phyloP scores from a whole-genome alignment of 495 filamentous ascomycete species.

The Tuber calosporum region DNA sequence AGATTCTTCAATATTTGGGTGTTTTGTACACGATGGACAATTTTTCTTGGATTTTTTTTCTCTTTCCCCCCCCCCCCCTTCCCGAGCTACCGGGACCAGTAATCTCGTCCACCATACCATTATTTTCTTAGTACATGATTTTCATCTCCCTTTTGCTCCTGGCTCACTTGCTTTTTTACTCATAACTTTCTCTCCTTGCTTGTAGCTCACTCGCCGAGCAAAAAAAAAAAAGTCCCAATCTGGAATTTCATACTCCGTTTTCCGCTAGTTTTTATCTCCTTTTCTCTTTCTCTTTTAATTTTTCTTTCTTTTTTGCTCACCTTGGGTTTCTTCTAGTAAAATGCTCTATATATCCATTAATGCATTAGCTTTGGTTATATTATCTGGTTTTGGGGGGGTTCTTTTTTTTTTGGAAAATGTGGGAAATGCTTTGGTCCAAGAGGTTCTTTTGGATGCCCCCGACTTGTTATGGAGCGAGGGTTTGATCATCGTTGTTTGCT shows the following conservation, averaged over 20 bases:
- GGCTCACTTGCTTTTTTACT: constrained; percentile 9
- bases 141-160: constrained; percentile 14
- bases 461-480: background rate
- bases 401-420: background rate
- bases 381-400: background rate
- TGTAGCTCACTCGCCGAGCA: background rate
- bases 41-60: constrained; percentile 5
- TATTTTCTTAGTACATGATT: constrained; percentile 25
- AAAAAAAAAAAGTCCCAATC: background rate
- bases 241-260: background rate
- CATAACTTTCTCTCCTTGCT: background rate
- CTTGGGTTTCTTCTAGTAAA: background rate
- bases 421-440: background rate
- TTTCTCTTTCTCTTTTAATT: background rate
- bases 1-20: background rate
- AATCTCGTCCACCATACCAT: background rate
- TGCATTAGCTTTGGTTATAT: background rate
- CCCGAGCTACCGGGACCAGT: background rate
- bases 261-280: background rate
- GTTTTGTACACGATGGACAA: constrained; percentile 32
- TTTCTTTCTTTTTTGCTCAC: background rate
- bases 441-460: background rate
- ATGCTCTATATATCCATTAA: constrained; percentile 3
- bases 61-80: background rate
- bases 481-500: background rate